A percentile compares a stretch with the other conserved stretches of the same genome.
Conservation (phyloP, 2,329 filamentous ascomycete species). For the Trichophyton simii region DNA sequence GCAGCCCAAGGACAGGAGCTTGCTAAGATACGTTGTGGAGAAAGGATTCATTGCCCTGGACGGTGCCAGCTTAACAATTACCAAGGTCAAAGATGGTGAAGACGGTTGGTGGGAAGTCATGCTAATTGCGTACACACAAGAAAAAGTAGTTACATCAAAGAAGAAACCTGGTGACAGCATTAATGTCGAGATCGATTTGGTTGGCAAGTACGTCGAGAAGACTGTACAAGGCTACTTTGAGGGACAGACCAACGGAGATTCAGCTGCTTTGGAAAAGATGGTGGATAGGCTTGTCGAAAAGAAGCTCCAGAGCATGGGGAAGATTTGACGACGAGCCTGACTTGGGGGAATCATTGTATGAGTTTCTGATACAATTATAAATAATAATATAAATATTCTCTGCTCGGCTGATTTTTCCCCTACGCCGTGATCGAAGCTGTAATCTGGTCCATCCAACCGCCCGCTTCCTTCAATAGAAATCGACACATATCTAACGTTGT, state of each 20-base stretch:
- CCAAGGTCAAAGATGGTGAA: constrained; percentile 63
- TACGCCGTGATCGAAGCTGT: neutral
- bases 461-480: neutral
- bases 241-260: constrained; percentile 26
- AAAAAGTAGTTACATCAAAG: constrained; percentile 67
- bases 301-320: constrained; percentile 33
- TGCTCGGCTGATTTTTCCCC: neutral
- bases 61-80: constrained; percentile 87
- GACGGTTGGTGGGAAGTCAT: constrained; percentile 90
- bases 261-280: constrained; percentile 55
- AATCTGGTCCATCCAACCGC: neutral
- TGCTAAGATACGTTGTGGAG: constrained; percentile 81
- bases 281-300: constrained; percentile 64
- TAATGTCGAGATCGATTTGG: constrained; percentile 87
- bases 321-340: neutral
- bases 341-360: neutral
- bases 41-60: constrained; percentile 94
- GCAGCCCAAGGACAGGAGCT: constrained; percentile 52
- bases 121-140: constrained; percentile 94
- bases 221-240: constrained; percentile 68
- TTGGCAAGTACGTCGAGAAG: constrained; percentile 57
- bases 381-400: neutral
- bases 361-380: neutral
- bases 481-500: neutral
- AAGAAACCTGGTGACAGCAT: constrained; percentile 72